phyloP scores from a whole-genome alignment of 1,139 yeast genomes.

The Magnusiomyces tetraspermus region DNA sequence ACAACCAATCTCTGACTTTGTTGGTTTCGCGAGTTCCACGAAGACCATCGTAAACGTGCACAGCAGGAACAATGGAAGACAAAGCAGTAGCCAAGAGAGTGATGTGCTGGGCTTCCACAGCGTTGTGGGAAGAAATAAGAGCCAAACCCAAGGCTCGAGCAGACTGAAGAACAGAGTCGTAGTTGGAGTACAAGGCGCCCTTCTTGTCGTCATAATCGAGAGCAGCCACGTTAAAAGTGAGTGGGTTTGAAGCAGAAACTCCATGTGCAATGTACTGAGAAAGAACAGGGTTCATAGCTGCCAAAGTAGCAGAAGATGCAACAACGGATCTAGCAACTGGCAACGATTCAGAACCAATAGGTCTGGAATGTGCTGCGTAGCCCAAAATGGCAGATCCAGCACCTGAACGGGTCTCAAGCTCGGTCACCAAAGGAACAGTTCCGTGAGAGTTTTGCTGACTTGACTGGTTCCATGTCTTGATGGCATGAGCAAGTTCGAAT shows the following conservation, averaged over 20 bases:
- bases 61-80: conserved; percentile 51
- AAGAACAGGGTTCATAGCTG: conserved; percentile 53
- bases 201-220: conserved; percentile 52
- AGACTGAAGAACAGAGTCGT: conserved; percentile 50
- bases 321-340: conserved; percentile 38
- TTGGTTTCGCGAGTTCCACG: conserved; percentile 51
- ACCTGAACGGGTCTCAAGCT: conserved; percentile 72
- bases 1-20: conserved; percentile 40
- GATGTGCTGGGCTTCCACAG: conserved; percentile 45
- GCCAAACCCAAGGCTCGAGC: conserved; percentile 62
- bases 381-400: conserved; percentile 78
- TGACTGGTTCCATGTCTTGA: conserved; percentile 48
- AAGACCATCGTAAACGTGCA: conserved; percentile 75
- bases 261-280: conserved; percentile 32
- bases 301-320: conserved; percentile 59
- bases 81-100: conserved; percentile 58
- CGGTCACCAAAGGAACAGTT: conserved; percentile 47
- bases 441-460: conserved; percentile 47
- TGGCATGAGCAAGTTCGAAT: conserved; percentile 50
- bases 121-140: conserved; percentile 57
- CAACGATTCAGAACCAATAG: conserved; percentile 8
- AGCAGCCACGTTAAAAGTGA: conserved; percentile 63
- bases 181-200: conserved; percentile 54
- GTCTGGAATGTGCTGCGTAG: conserved; percentile 35
- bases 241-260: conserved; percentile 26